Conservation (phyloP, 1,284 basidiomycete species). For the Retiboletus flavoniger region DNA sequence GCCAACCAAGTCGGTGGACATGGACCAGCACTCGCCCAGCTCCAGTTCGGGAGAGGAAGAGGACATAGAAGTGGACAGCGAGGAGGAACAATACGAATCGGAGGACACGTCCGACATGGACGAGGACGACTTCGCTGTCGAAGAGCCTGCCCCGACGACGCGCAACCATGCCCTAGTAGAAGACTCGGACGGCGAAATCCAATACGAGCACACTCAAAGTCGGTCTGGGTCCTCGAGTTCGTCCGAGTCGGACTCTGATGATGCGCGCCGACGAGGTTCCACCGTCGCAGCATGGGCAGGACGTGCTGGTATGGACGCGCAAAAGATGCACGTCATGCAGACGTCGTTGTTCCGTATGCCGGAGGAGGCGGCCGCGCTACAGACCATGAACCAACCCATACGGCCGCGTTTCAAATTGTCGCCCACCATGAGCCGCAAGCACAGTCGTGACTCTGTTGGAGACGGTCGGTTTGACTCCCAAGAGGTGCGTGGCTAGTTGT, state of each 20-base stretch:
- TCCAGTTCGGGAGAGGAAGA: conserved; percentile 25
- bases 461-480: conserved; percentile 64
- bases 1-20: conserved; percentile 21
- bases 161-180: conserved; percentile 47
- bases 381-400: conserved; percentile 45
- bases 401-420: conserved; percentile 39
- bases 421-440: conserved; percentile 54
- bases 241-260: conserved; percentile 37
- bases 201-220: conserved; percentile 40
- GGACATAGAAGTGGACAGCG: conserved; percentile 32
- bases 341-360: conserved; percentile 78
- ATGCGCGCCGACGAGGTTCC: conserved; percentile 21
- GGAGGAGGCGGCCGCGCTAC: conserved; percentile 63
- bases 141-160: conserved; percentile 25
- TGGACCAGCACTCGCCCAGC: conserved; percentile 23
- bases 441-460: conserved; percentile 74
- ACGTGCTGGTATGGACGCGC: conserved; percentile 71
- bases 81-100: conserved; percentile 39
- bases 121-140: conserved; percentile 44
- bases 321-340: conserved; percentile 91
- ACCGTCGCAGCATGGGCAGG: conserved; percentile 60
- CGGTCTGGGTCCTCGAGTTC: conserved; percentile 36
- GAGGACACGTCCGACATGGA: conserved; percentile 48
- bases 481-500: conserved; percentile 47
- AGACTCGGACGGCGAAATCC: conserved; percentile 51